phyloP scores from a whole-genome alignment of 108 stramenopile genomes.

The Parmales sp. region DNA sequence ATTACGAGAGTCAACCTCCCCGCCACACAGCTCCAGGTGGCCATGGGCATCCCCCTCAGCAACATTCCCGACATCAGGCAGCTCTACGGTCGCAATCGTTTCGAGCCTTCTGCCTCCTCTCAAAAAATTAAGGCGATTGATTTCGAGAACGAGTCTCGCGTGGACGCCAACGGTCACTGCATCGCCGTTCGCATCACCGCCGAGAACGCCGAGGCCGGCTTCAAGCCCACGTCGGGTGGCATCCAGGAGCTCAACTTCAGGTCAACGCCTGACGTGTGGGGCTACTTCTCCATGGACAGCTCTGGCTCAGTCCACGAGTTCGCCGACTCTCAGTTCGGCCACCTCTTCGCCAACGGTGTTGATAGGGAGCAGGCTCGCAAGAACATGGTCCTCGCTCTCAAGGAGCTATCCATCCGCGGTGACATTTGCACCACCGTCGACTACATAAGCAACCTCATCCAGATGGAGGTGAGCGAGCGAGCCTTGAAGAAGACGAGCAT shows the following conservation, averaged over 20 bases:
- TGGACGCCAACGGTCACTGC: slow-evolving; percentile 71
- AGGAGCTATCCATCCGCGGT: slow-evolving; percentile 94
- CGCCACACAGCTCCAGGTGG: slow-evolving; percentile 92
- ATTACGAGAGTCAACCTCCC: slow-evolving; percentile 94
- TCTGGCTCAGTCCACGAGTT: slow-evolving; percentile 97
- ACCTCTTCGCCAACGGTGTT: slow-evolving; percentile 89
- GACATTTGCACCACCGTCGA: slow-evolving; percentile 98
- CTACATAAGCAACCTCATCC: slow-evolving; percentile 91
- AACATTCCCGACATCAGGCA: slow-evolving; percentile 91
- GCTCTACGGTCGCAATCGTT: slow-evolving; percentile 76
- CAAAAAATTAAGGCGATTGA: slow-evolving; percentile 55
- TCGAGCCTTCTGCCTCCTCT: slow-evolving; percentile 37
- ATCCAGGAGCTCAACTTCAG: slow-evolving; percentile 97
- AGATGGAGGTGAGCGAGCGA: too few relatives aligned
- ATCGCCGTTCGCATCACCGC: slow-evolving; percentile 98
- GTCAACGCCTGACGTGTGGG: slow-evolving; percentile 97
- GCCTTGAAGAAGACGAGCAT: too few relatives aligned
- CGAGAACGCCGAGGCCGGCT: slow-evolving; percentile 97
- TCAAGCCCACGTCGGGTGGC: slow-evolving; percentile 92
- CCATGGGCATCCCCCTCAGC: slow-evolving; percentile 96
- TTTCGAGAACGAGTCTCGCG: slow-evolving; percentile 47
- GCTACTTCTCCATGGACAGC: slow-evolving; percentile 97
- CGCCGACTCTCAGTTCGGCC: slow-evolving; percentile 99
- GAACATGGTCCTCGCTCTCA: slow-evolving; percentile 92
- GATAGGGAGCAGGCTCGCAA: slow-evolving; percentile 89